Conservation (phyloP, 176 grass and related monocot genomes). For the bread wheat (Triticum aestivum) region DNA sequence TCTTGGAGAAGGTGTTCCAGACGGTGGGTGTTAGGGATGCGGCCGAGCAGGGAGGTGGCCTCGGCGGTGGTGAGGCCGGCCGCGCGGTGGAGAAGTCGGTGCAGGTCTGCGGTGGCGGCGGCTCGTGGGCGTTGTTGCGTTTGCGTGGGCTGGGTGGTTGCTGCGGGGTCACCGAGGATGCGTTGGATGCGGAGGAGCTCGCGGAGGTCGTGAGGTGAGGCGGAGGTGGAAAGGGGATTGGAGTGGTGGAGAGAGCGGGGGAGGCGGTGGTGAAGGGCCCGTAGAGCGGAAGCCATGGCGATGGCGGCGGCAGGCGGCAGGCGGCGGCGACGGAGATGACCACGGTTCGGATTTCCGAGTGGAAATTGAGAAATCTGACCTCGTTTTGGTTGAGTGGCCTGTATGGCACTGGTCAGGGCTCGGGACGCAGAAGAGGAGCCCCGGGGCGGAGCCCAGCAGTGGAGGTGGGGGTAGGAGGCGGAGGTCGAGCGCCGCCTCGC, state of each 20-base stretch:
- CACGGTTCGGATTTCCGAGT: not conserved
- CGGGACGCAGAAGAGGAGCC: too few relatives aligned
- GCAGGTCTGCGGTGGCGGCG: not conserved
- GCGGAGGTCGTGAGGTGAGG: not conserved
- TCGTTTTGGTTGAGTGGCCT: not conserved
- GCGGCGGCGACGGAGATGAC: not conserved
- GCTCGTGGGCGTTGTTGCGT: not conserved
- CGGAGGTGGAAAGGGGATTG: slow-evolving; percentile 2
- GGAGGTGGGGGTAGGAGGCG: too few relatives aligned
- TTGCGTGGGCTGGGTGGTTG: not conserved
- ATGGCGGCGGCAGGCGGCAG: not conserved
- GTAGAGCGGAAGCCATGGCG: slow-evolving; percentile 24
- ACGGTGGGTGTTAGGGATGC: slow-evolving; percentile 6
- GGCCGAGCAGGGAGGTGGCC: slow-evolving; percentile 11
- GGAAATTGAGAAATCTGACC: not conserved
- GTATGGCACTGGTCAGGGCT: too few relatives aligned
- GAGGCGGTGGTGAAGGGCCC: not conserved
- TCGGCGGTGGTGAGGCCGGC: slow-evolving; percentile 1
- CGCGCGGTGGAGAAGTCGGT: not conserved
- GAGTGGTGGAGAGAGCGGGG: not conserved
- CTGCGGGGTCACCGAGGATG: slow-evolving; percentile 24
- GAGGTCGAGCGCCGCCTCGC: too few relatives aligned
- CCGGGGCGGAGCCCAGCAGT: too few relatives aligned
- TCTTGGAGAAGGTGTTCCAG: slow-evolving; percentile 54
- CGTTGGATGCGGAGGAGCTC: slow-evolving; percentile 58